Conservation (phyloP, 805 yeast species). For the Blastobotrys attinorum region DNA sequence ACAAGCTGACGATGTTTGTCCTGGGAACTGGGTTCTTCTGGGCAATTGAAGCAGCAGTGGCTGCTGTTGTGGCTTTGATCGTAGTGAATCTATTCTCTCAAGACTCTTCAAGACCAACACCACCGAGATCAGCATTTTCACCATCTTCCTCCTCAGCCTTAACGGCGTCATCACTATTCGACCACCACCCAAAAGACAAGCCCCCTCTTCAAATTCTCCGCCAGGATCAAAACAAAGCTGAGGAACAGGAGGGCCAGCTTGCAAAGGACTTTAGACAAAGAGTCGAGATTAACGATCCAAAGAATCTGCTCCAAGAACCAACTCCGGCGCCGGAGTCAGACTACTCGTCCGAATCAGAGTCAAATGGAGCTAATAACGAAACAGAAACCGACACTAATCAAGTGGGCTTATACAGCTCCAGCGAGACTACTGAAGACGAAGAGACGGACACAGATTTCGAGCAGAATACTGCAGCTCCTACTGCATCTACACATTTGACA, state of each 20-base stretch:
- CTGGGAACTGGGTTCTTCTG: conserved; percentile 23
- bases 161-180: too few relatives aligned
- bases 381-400: neutral
- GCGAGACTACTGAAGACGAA: too few relatives aligned
- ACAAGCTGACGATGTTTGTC: conserved; percentile 17
- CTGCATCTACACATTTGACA: too few relatives aligned
- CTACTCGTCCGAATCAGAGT: neutral
- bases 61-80: conserved; percentile 7
- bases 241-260: neutral
- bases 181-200: too few relatives aligned
- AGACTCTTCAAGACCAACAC: neutral
- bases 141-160: too few relatives aligned
- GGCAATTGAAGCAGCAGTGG: conserved; percentile 19
- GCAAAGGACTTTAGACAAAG: neutral
- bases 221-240: neutral
- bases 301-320: neutral
- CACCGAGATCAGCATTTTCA: too few relatives aligned
- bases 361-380: neutral
- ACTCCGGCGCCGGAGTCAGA: neutral
- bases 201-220: too few relatives aligned
- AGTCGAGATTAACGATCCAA: neutral
- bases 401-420: too few relatives aligned
- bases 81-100: neutral
- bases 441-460: too few relatives aligned
- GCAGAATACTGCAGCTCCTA: too few relatives aligned